A percentile compares a stretch with the other conserved stretches of the same genome.
Evolutionary conservation across 805 yeast genomes (phyloP).

Genomic region (Metschnikowia noctiluminum): DNA sequence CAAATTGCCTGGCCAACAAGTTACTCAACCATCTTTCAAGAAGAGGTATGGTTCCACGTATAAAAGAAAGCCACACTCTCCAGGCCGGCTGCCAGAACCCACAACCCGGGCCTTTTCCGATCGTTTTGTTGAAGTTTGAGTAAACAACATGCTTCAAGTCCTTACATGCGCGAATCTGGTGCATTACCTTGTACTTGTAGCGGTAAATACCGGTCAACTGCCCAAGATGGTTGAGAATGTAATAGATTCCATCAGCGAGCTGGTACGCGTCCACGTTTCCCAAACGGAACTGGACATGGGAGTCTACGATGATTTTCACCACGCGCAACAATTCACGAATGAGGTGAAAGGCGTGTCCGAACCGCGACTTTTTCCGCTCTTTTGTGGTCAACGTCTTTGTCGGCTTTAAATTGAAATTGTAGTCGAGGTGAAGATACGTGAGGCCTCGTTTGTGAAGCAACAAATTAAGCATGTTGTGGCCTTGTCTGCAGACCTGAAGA

Average conservation of each 20-base stretch:
- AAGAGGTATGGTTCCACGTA: slow-evolving; percentile 88
- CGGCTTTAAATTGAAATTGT: slow-evolving; percentile 93
- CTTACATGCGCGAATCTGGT: slow-evolving; percentile 92
- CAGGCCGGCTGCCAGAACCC: slow-evolving; percentile 99
- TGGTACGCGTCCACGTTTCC: slow-evolving; percentile 93
- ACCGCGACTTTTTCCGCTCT: slow-evolving; percentile 91
- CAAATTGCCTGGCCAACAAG: slow-evolving; percentile 86
- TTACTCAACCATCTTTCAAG: slow-evolving; percentile 95
- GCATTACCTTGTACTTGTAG: slow-evolving; percentile 97
- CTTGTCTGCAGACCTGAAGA: slow-evolving; percentile 87
- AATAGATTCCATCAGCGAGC: slow-evolving; percentile 90
- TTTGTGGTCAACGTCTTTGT: slow-evolving; percentile 94
- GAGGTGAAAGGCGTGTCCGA: slow-evolving; percentile 93
- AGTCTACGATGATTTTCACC: slow-evolving; percentile 84
- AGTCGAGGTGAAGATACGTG: slow-evolving; percentile 89
- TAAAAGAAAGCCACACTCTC: slow-evolving; percentile 91
- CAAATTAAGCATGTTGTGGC: slow-evolving; percentile 87
- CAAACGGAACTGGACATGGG: slow-evolving; percentile 85
- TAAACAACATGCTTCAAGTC: slow-evolving; percentile 92
- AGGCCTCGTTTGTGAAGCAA: slow-evolving; percentile 87
- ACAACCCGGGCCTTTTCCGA: slow-evolving; percentile 98
- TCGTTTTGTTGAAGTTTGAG: slow-evolving; percentile 73
- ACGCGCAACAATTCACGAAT: slow-evolving; percentile 84
- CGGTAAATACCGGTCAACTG: slow-evolving; percentile 95
- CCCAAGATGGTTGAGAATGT: slow-evolving; percentile 88